Base-by-base conservation (phyloP, 768 basidiomycete species). In the Hericium alpestre region DNA sequence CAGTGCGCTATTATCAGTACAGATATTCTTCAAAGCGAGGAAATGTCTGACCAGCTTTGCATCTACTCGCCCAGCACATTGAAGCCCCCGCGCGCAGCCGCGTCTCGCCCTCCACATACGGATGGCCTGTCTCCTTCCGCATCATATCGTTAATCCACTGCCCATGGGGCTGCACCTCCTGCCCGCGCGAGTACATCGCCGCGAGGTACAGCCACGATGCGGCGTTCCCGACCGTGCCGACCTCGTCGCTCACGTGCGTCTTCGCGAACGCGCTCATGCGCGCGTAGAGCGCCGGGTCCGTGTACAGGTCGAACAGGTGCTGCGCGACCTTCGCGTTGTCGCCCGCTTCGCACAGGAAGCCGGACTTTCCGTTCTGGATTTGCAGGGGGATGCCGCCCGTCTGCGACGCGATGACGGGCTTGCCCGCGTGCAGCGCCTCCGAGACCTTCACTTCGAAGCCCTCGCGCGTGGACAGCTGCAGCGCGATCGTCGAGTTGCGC, bases 371-470 rank as follows among this genome's bases (percentile, higher is more conserved):
- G 62, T 96, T 73, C 63, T 82, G 81, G 61, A 96, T 80, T 67
- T 97, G 94, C 50, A 96, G 82, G 43, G 94, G 94, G 66, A 97
- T 95, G 63, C 93, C 93, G 58, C 94, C 94, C 4, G 94, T 94
- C 57, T 77, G 77, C 53, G 78, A 84, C 8, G 90, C 90, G 64
- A 97, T 80, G 65, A 94, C 78, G 37, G 93, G 93, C 61, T 88
- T 87, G 59, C 88, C 88, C 32, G 90, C 83, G 70, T 94, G 90
- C 54, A 97, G 77, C n/a, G 90, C 91, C 73, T 95, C 91, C 50
- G 91, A 93, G 52, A 94, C 93, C 71, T 97, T 97, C 72, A 97
- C 91, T 67, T 97, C 94, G 73, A 96, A 97, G 27, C 94, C 94
- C 73, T 97, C 94, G 57, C 93, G 86, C 48, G 88, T 86, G 53